These are phyloP conservation scores for Neostapfia colusana DNA, from an alignment of 176 grass and related monocot genomes.

Conservation along the genomic window DNA sequence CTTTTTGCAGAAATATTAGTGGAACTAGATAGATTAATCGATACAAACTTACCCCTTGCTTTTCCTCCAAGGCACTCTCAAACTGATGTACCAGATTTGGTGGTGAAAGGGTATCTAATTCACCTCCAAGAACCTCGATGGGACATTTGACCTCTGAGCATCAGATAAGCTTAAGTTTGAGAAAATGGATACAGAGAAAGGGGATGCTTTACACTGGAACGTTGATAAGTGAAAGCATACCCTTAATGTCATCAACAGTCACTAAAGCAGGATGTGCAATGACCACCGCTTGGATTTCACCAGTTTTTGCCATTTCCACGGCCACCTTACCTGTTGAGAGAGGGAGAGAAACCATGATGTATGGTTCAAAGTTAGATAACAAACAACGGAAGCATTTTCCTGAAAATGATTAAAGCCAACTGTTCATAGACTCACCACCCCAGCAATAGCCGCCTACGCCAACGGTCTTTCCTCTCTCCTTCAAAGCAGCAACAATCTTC, in stretches of 20 bases:
- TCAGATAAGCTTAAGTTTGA: neutral
- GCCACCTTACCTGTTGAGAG: slow-evolving; percentile 53
- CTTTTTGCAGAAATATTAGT: neutral
- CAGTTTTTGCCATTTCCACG: slow-evolving; percentile 54
- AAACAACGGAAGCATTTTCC: neutral
- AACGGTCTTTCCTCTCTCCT: slow-evolving; percentile 44
- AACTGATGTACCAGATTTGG: slow-evolving; percentile 50
- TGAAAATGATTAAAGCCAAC: neutral
- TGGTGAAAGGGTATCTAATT: slow-evolving; percentile 40
- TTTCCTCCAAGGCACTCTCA: slow-evolving; percentile 42
- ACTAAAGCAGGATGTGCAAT: slow-evolving; percentile 58
- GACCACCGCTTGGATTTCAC: slow-evolving; percentile 52
- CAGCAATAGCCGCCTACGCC: slow-evolving; percentile 69
- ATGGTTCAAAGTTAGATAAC: neutral
- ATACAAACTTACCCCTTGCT: slow-evolving; percentile 27
- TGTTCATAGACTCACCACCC: slow-evolving; percentile 53
- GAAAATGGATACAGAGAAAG: neutral
- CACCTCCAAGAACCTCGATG: slow-evolving; percentile 54
- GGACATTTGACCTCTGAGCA: slow-evolving; percentile 45
- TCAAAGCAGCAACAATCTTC: slow-evolving; percentile 55
- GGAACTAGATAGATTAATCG: neutral
- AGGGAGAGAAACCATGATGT: neutral
- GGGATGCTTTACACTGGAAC: neutral
- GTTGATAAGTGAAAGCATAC: slow-evolving; percentile 7
- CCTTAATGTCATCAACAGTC: slow-evolving; percentile 61